Conservation (phyloP, 192 early-diverging fungal genomes). For the Thamnidium elegans region DNA sequence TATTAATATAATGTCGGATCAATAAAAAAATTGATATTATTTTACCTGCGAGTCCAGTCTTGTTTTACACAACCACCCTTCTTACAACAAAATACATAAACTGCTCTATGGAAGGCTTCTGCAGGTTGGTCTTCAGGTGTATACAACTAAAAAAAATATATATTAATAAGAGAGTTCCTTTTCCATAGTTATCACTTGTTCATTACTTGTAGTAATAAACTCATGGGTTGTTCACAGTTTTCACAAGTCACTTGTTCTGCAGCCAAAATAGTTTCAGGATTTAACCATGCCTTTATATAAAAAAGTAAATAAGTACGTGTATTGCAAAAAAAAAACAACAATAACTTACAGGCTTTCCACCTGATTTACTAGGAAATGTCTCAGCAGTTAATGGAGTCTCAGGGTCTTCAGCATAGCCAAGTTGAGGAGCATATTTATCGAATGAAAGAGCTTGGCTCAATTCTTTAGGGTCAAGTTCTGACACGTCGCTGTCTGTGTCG, state of each 20-base stretch:
- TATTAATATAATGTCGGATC: not conserved
- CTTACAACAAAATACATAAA: constrained; percentile 94
- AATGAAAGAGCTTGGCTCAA: constrained; percentile 5
- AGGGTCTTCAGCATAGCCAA: constrained; percentile 74
- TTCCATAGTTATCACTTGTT: not conserved
- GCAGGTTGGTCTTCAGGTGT: constrained; percentile 86
- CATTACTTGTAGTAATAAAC: constrained; percentile 74
- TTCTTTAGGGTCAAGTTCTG: constrained; percentile 14
- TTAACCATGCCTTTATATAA: constrained; percentile 68
- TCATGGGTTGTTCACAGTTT: constrained; percentile 72
- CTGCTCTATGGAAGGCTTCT: constrained; percentile 85
- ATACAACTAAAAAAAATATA: constrained; percentile 61
- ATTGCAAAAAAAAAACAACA: not conserved
- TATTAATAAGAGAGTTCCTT: too few relatives aligned
- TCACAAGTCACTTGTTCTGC: constrained; percentile 64
- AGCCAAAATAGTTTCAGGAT: constrained; percentile 63
- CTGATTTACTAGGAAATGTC: constrained; percentile 82
- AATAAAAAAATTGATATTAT: not conserved
- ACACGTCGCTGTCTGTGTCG: constrained; percentile 15
- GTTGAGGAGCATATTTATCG: constrained; percentile 39
- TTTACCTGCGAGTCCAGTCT: constrained; percentile 51
- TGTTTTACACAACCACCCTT: constrained; percentile 76
- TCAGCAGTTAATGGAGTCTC: constrained; percentile 59
- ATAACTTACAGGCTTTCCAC: constrained; percentile 74
- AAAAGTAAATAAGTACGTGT: not conserved